These are phyloP conservation scores for Penicillium canescens DNA, from an alignment of 495 filamentous ascomycete species.

Conservation along the genomic window DNA sequence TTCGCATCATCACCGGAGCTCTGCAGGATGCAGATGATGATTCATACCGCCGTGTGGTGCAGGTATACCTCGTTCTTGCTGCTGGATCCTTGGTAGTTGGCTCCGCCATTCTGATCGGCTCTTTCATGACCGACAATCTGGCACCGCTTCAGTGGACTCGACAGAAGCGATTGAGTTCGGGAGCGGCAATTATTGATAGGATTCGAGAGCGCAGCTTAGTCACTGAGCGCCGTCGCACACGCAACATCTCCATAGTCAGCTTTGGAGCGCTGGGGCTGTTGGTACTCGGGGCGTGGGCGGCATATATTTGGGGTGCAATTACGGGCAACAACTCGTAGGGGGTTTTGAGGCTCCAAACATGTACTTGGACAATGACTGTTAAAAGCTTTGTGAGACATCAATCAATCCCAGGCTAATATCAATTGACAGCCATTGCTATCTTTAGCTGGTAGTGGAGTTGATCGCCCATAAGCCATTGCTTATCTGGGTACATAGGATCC, in stretches of 20 bases:
- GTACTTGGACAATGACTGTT: background rate
- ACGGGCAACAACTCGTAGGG: constrained; percentile 36
- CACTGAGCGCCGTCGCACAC: constrained; percentile 18
- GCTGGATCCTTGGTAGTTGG: constrained; percentile 32
- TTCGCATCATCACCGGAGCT: constrained; percentile 43
- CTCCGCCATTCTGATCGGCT: constrained; percentile 26
- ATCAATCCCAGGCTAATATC: background rate
- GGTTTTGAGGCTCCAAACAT: background rate
- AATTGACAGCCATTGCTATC: background rate
- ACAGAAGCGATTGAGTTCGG: constrained; percentile 33
- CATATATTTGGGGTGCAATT: constrained; percentile 47
- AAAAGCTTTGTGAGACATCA: background rate
- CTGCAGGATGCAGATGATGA: constrained; percentile 44
- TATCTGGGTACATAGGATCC: background rate
- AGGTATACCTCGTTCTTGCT: constrained; percentile 42
- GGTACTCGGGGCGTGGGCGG: constrained; percentile 38
- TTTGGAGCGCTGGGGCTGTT: constrained; percentile 31
- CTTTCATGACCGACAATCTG: constrained; percentile 21
- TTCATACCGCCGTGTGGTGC: constrained; percentile 38
- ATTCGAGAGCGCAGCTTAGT: constrained; percentile 29
- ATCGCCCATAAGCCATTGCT: background rate
- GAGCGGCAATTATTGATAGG: constrained; percentile 27
- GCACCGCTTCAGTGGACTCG: constrained; percentile 44
- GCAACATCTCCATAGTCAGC: constrained; percentile 27
- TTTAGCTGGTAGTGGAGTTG: background rate